Evolutionary conservation across 495 filamentous ascomycete genomes (phyloP).

Genomic region (Penicillium longicatenatum): DNA sequence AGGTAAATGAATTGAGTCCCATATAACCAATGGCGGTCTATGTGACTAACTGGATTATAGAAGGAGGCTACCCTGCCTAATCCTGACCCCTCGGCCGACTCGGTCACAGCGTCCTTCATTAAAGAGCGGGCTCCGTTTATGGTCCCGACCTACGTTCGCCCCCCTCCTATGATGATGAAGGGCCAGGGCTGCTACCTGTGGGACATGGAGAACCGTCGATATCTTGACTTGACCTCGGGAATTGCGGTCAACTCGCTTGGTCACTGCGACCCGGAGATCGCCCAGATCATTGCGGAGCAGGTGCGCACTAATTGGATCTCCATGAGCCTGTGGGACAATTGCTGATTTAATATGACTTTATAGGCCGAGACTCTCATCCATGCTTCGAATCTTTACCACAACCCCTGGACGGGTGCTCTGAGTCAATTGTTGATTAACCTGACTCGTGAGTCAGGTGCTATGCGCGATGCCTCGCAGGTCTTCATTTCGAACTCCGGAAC

Average conservation of each 20-base stretch:
- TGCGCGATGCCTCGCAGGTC: conserved; percentile 76
- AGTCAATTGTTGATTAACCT: conserved; percentile 81
- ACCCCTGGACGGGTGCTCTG: conserved; percentile 86
- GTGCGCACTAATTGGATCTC: conserved; percentile 37
- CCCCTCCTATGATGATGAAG: conserved; percentile 84
- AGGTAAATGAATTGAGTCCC: conserved; percentile 19
- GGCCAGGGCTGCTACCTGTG: conserved; percentile 84
- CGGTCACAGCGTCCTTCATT: conserved; percentile 71
- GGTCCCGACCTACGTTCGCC: conserved; percentile 92
- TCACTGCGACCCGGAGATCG: conserved; percentile 76
- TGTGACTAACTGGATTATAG: conserved; percentile 36
- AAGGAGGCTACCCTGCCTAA: conserved; percentile 67
- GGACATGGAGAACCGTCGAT: conserved; percentile 86
- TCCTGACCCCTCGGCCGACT: conserved; percentile 78
- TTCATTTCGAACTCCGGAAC: conserved; percentile 95
- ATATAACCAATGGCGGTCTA: not conserved
- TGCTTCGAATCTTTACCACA: conserved; percentile 93
- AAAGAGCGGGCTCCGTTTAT: conserved; percentile 77
- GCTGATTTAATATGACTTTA: conserved; percentile 19
- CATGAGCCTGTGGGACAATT: conserved; percentile 2
- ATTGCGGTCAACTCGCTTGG: conserved; percentile 95
- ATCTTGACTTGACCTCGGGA: conserved; percentile 92
- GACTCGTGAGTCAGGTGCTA: conserved; percentile 72
- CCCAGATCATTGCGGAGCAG: conserved; percentile 73
- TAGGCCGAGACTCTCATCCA: conserved; percentile 80